A percentile compares a stretch with the other conserved stretches of the same genome.
Evolutionary conservation across 805 yeast species (phyloP).

Genomic region (Saturnispora sanitii): DNA sequence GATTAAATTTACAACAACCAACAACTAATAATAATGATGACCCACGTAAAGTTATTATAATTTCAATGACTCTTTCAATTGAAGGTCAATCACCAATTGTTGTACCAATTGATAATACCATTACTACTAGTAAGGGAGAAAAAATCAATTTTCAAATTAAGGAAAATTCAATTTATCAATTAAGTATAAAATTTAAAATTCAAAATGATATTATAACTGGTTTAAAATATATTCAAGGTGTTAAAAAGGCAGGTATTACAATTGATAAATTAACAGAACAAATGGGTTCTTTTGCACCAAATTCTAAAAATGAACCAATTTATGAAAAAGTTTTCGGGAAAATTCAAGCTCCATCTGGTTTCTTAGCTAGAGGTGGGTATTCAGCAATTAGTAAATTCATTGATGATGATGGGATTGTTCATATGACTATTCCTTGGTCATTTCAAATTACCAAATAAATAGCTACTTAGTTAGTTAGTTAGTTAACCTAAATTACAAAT

Average conservation of each 20-base stretch:
- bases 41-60: conserved; percentile 65
- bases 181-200: conserved; percentile 67
- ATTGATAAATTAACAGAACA: conserved; percentile 83
- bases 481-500: background rate
- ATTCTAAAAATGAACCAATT: conserved; percentile 67
- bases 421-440: conserved; percentile 74
- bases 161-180: conserved; percentile 65
- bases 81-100: conserved; percentile 61
- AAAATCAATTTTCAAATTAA: conserved; percentile 66
- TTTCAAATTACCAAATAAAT: conserved; percentile 60
- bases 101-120: conserved; percentile 53
- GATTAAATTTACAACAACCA: conserved; percentile 49
- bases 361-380: conserved; percentile 80
- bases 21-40: conserved; percentile 65
- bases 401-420: conserved; percentile 75
- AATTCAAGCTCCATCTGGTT: conserved; percentile 87
- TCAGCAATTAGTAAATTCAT: conserved; percentile 72
- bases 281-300: conserved; percentile 86
- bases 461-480: background rate
- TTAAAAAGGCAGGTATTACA: conserved; percentile 79
- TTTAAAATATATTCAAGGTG: conserved; percentile 70
- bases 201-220: conserved; percentile 85
- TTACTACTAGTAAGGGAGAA: conserved; percentile 47
- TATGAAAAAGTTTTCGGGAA: conserved; percentile 61
- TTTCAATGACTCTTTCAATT: conserved; percentile 62